These are phyloP conservation scores for Boletus pseudopeckii DNA, from an alignment of 768 basidiomycete species.

Conservation along the genomic window DNA sequence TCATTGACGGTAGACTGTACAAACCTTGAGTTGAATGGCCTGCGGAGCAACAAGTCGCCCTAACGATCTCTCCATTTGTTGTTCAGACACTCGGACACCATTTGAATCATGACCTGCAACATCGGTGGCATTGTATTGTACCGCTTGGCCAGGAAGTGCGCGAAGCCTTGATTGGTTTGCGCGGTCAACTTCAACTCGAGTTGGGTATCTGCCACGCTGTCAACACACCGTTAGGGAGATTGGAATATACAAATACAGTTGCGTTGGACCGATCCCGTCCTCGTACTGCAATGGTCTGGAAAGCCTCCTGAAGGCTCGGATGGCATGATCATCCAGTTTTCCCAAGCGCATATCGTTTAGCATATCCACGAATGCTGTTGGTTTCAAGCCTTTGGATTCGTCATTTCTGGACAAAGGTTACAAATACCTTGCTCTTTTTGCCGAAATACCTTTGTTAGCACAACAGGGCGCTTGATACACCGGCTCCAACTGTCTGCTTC, in stretches of 20 bases:
- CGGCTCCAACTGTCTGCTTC: slow-evolving; percentile 71
- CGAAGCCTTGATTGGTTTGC: slow-evolving; percentile 57
- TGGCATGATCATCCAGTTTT: slow-evolving; percentile 41
- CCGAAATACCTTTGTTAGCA: slow-evolving; percentile 75
- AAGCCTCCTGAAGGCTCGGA: slow-evolving; percentile 51
- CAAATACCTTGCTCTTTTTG: slow-evolving; percentile 74
- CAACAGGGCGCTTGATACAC: slow-evolving; percentile 56
- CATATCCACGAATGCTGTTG: slow-evolving; percentile 72
- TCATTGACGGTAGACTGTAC: background rate
- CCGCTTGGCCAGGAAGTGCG: slow-evolving; percentile 37
- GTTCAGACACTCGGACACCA: slow-evolving; percentile 32
- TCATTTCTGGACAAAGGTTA: background rate
- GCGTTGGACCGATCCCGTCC: slow-evolving; percentile 79
- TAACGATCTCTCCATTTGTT: slow-evolving; percentile 44
- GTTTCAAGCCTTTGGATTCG: background rate
- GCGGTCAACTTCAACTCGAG: slow-evolving; percentile 64
- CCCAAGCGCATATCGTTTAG: slow-evolving; percentile 87
- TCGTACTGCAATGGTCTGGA: slow-evolving; percentile 55
- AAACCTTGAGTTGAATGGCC: slow-evolving; percentile 47
- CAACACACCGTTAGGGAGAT: background rate
- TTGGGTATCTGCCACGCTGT: slow-evolving; percentile 53
- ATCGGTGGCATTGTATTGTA: slow-evolving; percentile 46
- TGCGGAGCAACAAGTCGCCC: slow-evolving; percentile 61
- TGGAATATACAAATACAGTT: slow-evolving; percentile 49
- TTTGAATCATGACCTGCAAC: slow-evolving; percentile 43